Evolutionary conservation across 257 asterid species (phyloP).

Genomic region (Thymus mandschuricus): DNA sequence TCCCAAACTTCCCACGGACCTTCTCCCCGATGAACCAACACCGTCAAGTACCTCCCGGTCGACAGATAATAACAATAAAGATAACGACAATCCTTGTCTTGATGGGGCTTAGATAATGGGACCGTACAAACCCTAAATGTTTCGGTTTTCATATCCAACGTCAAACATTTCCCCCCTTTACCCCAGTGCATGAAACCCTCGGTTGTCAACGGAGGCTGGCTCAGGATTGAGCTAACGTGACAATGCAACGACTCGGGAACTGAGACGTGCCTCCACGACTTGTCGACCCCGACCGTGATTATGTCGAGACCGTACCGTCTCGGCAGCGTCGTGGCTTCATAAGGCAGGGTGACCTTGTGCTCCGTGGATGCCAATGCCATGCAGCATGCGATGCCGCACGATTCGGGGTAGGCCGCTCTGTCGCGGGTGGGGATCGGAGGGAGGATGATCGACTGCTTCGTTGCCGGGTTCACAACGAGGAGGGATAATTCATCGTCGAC

Average conservation of each 20-base stretch:
- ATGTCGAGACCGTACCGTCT: too few relatives aligned
- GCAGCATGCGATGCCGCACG: too few relatives aligned
- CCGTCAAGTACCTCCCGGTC: not conserved
- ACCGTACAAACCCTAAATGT: not conserved
- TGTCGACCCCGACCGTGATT: not conserved
- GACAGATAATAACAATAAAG: not conserved
- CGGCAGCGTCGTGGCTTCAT: too few relatives aligned
- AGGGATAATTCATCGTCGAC: too few relatives aligned
- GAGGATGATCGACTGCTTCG: too few relatives aligned
- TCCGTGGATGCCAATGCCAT: too few relatives aligned
- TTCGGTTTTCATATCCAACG: not conserved
- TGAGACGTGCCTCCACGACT: not conserved
- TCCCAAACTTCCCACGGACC: too few relatives aligned
- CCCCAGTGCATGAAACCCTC: constrained; percentile 1
- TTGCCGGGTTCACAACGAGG: not conserved
- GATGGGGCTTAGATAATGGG: too few relatives aligned
- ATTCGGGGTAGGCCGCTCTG: too few relatives aligned
- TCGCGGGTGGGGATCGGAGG: too few relatives aligned
- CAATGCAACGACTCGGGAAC: not conserved
- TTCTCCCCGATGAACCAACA: too few relatives aligned
- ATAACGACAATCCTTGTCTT: not conserved
- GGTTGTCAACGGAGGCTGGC: not conserved
- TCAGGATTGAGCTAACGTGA: not conserved
- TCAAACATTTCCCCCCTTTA: not conserved
- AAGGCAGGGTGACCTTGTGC: too few relatives aligned